These are phyloP conservation scores for Paraphoma chrysanthemicola DNA, from an alignment of 2,329 filamentous ascomycete genomes.

Conservation along the genomic window DNA sequence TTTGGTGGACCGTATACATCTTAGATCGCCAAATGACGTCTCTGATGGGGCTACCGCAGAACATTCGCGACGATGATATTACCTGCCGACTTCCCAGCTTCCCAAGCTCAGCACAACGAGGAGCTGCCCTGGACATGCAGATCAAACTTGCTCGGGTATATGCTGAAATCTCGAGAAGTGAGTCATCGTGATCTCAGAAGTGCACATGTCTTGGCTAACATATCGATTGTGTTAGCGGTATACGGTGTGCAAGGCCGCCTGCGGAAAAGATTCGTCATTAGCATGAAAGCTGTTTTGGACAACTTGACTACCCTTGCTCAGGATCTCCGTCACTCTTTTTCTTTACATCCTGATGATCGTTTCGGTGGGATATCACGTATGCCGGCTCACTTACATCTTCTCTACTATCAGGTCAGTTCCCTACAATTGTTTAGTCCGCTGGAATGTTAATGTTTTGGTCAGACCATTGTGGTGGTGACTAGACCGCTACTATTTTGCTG, in stretches of 20 bases:
- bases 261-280: constrained; percentile 45
- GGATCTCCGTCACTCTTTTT: constrained; percentile 49
- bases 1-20: constrained; percentile 64
- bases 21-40: constrained; percentile 63
- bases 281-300: constrained; percentile 51
- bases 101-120: constrained; percentile 47
- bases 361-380: constrained; percentile 52
- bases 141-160: constrained; percentile 56
- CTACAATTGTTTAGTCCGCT: background rate
- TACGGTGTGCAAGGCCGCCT: constrained; percentile 56
- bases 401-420: constrained; percentile 48
- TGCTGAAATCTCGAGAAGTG: constrained; percentile 55
- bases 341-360: constrained; percentile 45
- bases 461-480: constrained; percentile 52
- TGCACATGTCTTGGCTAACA: background rate
- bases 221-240: constrained; percentile 39
- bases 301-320: constrained; percentile 50
- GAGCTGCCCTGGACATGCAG: constrained; percentile 53
- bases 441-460: background rate
- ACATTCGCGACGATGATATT: constrained; percentile 60
- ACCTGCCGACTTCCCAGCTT: constrained; percentile 56
- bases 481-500: constrained; percentile 55
- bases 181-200: constrained; percentile 16
- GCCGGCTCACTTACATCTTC: constrained; percentile 47
- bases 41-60: constrained; percentile 60